phyloP scores from a whole-genome alignment of 129 eudicot species.

The Logfia minima region DNA sequence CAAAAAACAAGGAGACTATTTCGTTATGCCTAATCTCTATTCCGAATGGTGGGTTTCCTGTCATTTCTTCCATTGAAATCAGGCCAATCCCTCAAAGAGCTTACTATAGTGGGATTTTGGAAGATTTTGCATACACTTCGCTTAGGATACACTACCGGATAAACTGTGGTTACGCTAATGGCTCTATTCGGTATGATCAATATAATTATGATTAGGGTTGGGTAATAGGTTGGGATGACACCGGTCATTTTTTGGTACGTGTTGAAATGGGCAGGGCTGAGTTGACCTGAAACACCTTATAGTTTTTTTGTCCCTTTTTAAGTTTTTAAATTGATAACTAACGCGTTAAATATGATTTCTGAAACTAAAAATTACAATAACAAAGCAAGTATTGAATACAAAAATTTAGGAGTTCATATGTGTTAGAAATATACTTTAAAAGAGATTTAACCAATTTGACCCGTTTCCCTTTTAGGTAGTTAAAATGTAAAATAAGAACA shows the following conservation, averaged over 20 bases:
- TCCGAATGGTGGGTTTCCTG: conserved; percentile 71
- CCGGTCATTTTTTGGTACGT: background rate
- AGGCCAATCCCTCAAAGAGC: conserved; percentile 83
- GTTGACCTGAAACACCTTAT: background rate
- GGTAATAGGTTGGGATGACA: background rate
- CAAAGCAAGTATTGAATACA: background rate
- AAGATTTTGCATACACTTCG: conserved; percentile 40
- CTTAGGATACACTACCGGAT: conserved; percentile 68
- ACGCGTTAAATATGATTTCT: background rate
- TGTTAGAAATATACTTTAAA: background rate
- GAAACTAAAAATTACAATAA: background rate
- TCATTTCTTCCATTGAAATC: conserved; percentile 75
- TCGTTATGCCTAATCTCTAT: conserved; percentile 62
- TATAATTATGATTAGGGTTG: background rate
- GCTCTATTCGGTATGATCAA: conserved; percentile 58
- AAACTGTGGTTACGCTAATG: conserved; percentile 73
- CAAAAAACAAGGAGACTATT: conserved; percentile 48
- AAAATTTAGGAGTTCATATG: background rate
- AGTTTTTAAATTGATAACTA: background rate
- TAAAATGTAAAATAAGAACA: background rate
- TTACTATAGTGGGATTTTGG: conserved; percentile 45
- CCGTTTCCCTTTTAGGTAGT: background rate
- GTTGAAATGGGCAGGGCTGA: background rate
- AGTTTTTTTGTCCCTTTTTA: background rate
- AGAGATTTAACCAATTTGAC: background rate